A percentile compares a stretch with the other conserved stretches of the same genome.
These are phyloP conservation scores for Kandelia obovata DNA, from an alignment of 345 rosid genomes.

Conservation along the genomic window DNA sequence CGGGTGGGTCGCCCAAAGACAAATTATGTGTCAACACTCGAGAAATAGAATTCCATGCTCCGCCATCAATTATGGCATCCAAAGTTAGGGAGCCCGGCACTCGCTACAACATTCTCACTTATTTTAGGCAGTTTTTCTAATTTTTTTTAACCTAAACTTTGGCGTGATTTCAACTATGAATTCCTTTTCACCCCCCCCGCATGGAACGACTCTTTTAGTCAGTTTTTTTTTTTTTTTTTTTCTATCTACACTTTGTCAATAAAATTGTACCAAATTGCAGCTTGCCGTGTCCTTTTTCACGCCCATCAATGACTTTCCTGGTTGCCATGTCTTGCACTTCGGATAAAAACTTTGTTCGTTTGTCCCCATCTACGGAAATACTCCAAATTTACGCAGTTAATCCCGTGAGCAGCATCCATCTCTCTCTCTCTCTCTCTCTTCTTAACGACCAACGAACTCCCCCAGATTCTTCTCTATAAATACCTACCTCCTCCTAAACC, in stretches of 20 bases:
- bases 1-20: constrained; percentile 12
- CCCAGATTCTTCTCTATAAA: constrained; percentile 30
- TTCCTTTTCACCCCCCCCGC: not conserved
- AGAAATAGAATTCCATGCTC: not conserved
- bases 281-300: not conserved
- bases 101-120: constrained; percentile 1
- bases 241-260: too few species aligned
- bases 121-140: constrained; percentile 18
- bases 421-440: not conserved
- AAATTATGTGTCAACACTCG: constrained; percentile 15
- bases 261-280: not conserved
- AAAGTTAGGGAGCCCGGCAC: constrained; percentile 13
- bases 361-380: constrained; percentile 20
- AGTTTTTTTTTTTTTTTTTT: too few species aligned
- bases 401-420: constrained; percentile 47
- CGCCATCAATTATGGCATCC: constrained; percentile 39
- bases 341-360: constrained; percentile 18
- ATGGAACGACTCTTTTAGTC: not conserved
- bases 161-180: not conserved
- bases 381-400: constrained; percentile 45
- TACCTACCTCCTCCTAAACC: constrained; percentile 1
- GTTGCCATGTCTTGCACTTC: constrained; percentile 1
- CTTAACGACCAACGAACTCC: constrained; percentile 40
- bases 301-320: not conserved
- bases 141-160: not conserved